Evolutionary conservation across 805 yeast species (phyloP).

Genomic region (Barnettozyma californica): DNA sequence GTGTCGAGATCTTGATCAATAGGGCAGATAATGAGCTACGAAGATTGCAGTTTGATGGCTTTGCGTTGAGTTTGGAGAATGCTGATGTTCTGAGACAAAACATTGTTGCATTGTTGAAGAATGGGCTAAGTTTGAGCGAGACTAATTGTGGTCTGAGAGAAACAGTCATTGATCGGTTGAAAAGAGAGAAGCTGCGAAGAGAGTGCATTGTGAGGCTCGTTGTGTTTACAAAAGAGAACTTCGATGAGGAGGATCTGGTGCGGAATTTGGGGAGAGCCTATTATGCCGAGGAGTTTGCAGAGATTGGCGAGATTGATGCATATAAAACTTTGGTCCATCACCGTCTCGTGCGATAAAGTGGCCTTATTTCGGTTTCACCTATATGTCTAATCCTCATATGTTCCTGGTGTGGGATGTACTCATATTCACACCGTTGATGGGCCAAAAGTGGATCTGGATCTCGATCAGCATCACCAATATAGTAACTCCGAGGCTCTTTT

Average conservation of each 20-base stretch:
- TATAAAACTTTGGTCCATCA: conserved; percentile 2
- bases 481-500: too few relatives aligned
- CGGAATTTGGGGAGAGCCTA: conserved; percentile 19
- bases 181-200: conserved; percentile 18
- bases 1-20: conserved; percentile 19
- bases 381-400: too few relatives aligned
- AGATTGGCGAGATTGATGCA: conserved; percentile 9
- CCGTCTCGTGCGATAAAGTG: not conserved
- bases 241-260: conserved; percentile 15
- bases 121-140: conserved; percentile 17
- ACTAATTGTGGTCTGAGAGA: conserved; percentile 25
- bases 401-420: too few relatives aligned
- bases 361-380: too few relatives aligned
- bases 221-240: conserved; percentile 14
- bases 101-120: conserved; percentile 19
- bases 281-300: conserved; percentile 16
- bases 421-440: too few relatives aligned
- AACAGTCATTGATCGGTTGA: conserved; percentile 14
- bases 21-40: conserved; percentile 24
- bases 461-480: too few relatives aligned
- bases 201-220: conserved; percentile 22
- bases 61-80: conserved; percentile 10
- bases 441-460: too few relatives aligned
- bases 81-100: conserved; percentile 12
- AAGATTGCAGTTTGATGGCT: conserved; percentile 4